Base-by-base conservation (phyloP, 2,329 filamentous ascomycete species). In the Fusarium udum region DNA sequence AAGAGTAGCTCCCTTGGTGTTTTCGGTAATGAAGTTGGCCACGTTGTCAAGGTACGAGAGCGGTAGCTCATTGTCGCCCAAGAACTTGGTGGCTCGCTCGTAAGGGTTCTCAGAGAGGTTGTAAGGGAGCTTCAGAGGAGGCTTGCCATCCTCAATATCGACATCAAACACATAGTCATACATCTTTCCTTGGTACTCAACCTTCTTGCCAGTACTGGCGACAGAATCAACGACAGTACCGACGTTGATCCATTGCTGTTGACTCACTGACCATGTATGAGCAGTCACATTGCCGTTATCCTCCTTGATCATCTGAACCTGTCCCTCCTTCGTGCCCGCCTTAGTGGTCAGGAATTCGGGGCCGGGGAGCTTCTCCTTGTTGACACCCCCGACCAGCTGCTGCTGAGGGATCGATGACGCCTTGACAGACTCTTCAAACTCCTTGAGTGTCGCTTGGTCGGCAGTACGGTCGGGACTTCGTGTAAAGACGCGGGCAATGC, bases 91-190 rank as follows among this genome's bases (percentile, higher is more conserved):
- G 0, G 96, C 95, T 6, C 92, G 92, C 76, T 97, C 93, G 81
- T 97, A 98, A 1, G 95, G 94, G 75, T 98, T 98, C 79, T 98
- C 92, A 3, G 93, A 94, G 18, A 95, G 87, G 80, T 98, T 98
- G 83, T 93, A 98, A 0, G 95, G 95, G n/a, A 98, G 87, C 82
- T 98, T 98, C 51, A 98, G 86, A 1, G 95, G 91, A 18, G 95
- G 95, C 79, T 97, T 95, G 59, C 95, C 95, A 78, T 98, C 95
- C 80, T 97, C 94, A 71, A 98, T 97, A 77, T 97, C 95, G 32
- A 98, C 95, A 79, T 98, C 95, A 75, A 98, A 98, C 14, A 99
- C 95, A 78, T 92, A 98, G 80, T 99, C 96, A 80, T 97, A 99
- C 69, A 95, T 93, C 79, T 97, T 90, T 37, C 95, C 95, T 3